Evolutionary conservation across 164 flowering plant species (phyloP).

Genomic region (Stephania yunnanensis): DNA sequence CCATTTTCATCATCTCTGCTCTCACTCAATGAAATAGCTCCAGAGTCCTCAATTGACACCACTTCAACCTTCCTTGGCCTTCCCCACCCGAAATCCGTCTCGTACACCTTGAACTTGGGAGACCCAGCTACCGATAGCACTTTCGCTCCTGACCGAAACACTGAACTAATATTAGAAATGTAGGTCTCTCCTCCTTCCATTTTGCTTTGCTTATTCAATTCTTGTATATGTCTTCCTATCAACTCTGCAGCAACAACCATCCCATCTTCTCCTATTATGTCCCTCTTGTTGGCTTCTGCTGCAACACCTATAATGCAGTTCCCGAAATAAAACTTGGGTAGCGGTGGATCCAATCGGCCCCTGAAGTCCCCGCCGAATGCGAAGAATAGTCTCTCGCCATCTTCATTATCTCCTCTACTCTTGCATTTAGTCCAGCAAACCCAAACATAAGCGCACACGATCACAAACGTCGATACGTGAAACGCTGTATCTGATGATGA

Average conservation of each 20-base stretch:
- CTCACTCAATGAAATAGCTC: slow-evolving; percentile 24
- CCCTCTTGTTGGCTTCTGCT: background rate
- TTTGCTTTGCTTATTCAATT: background rate
- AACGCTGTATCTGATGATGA: background rate
- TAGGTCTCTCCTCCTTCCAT: background rate
- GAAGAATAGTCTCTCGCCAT: slow-evolving; percentile 9
- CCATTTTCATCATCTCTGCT: slow-evolving; percentile 11
- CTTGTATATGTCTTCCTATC: slow-evolving; percentile 16
- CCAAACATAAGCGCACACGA: slow-evolving; percentile 34
- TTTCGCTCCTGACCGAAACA: background rate
- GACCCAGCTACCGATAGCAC: slow-evolving; percentile 21
- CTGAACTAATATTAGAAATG: background rate
- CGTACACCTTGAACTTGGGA: slow-evolving; percentile 28
- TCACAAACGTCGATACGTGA: slow-evolving; percentile 21
- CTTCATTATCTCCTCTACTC: slow-evolving; percentile 15
- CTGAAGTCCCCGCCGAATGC: slow-evolving; percentile 25
- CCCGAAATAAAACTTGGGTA: slow-evolving; percentile 17
- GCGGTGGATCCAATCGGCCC: slow-evolving; percentile 9
- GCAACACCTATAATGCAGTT: background rate
- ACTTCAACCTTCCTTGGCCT: slow-evolving; percentile 30
- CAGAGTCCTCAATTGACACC: slow-evolving; percentile 16
- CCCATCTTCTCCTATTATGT: slow-evolving; percentile 26
- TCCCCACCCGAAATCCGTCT: slow-evolving; percentile 39
- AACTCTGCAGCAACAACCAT: slow-evolving; percentile 20
- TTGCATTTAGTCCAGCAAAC: background rate